phyloP scores from a whole-genome alignment of 1,139 yeast genomes.

The Taphrina populina region DNA sequence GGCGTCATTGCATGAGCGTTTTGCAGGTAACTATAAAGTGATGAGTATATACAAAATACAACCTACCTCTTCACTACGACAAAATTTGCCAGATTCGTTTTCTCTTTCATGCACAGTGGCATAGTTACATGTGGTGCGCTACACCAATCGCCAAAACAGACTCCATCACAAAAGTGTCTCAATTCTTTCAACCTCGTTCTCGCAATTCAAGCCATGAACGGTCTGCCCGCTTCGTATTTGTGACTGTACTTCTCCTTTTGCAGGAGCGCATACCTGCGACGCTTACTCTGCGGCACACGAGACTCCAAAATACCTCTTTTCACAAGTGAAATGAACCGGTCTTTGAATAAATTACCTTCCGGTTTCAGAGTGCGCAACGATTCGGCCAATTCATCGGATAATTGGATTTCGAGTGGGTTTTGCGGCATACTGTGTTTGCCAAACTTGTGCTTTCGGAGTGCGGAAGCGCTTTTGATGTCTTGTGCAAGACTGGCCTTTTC shows the following conservation, averaged over 20 bases:
- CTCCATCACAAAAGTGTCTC: too few species aligned
- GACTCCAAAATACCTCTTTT: constrained; percentile 83
- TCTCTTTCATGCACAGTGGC: too few species aligned
- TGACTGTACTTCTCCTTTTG: constrained; percentile 88
- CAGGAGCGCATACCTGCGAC: constrained; percentile 65
- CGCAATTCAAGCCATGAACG: constrained; percentile 10
- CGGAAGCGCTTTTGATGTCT: constrained; percentile 9
- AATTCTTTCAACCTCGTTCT: too few species aligned
- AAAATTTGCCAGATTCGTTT: too few species aligned
- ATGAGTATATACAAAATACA: too few species aligned
- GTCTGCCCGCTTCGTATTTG: constrained; percentile 21
- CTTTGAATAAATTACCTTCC: constrained; percentile 84
- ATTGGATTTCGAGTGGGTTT: constrained; percentile 75
- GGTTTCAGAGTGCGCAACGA: constrained; percentile 76
- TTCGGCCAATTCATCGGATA: constrained; percentile 83
- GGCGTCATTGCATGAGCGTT: too few species aligned
- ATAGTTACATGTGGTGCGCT: too few species aligned
- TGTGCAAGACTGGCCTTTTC: constrained; percentile 18
- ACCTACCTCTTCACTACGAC: too few species aligned
- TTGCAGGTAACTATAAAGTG: too few species aligned
- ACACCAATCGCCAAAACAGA: too few species aligned
- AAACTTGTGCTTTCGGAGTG: constrained; percentile 44
- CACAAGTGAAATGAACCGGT: constrained; percentile 78
- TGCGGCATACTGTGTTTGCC: constrained; percentile 61
- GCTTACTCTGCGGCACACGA: constrained; percentile 67